phyloP scores from a whole-genome alignment of 2,329 filamentous ascomycete genomes.

The Colletotrichum graminicola region DNA sequence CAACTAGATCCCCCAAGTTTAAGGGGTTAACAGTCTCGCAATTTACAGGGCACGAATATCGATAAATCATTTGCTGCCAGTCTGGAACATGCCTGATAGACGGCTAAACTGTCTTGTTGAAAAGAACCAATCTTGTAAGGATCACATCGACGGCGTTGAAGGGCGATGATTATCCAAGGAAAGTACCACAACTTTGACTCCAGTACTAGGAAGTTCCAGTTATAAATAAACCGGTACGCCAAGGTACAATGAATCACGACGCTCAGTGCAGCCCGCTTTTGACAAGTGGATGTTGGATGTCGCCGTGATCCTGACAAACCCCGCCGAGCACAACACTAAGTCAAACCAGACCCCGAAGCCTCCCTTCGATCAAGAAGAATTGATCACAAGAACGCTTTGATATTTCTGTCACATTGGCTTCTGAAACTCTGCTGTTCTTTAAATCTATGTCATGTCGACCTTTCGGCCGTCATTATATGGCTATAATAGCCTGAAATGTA shows the following conservation, averaged over 20 bases:
- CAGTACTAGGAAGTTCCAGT: not conserved
- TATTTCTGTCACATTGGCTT: not conserved
- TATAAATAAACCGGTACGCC: too few relatives aligned
- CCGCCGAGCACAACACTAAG: not conserved
- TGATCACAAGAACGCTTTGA: not conserved
- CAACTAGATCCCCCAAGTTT: not conserved
- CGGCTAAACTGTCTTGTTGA: not conserved
- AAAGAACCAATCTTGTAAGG: too few relatives aligned
- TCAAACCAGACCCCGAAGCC: not conserved
- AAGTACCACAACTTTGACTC: not conserved
- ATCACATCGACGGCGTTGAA: too few relatives aligned
- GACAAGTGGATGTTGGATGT: not conserved
- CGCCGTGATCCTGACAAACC: not conserved
- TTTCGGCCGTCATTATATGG: not conserved
- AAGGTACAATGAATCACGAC: not conserved
- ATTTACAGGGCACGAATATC: not conserved
- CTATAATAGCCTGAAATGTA: not conserved
- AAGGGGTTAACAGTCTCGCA: not conserved
- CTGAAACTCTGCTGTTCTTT: not conserved
- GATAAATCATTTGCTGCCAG: not conserved
- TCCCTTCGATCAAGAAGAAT: not conserved
- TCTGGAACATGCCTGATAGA: not conserved
- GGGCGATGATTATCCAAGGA: not conserved
- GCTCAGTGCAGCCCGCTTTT: not conserved
- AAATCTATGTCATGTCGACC: not conserved